Conservation (phyloP, 306 rosid species). For the Prunus persica region Prunus_persica_NCBIv2 NC_034015.1:16082501-16083000, state of each 20-base stretch:
- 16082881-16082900: constrained; percentile 48
- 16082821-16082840: constrained; percentile 59
- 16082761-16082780: constrained; percentile 86
- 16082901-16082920: constrained; percentile 50
- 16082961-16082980: constrained; percentile 61
- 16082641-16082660: constrained; percentile 45
- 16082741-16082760: constrained; percentile 87
- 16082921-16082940: constrained; percentile 62
- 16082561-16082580: constrained; percentile 45
- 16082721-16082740: constrained; percentile 62
- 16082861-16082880: constrained; percentile 52
- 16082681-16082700: constrained; percentile 95
- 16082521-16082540: constrained; percentile 46
- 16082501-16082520: constrained; percentile 70
- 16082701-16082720: constrained; percentile 70
- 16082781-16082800: constrained; percentile 61
- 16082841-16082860: constrained; percentile 74
- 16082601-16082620: constrained; percentile 46
- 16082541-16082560: constrained; percentile 51
- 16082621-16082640: constrained; percentile 56
- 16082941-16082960: constrained; percentile 69
- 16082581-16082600: constrained; percentile 61
- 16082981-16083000: constrained; percentile 57
- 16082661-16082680: constrained; percentile 57
- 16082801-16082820: constrained; percentile 72